Evolutionary conservation across 2,329 filamentous ascomycete species (phyloP).

Genomic region (Daldinia eschscholtzii): DNA sequence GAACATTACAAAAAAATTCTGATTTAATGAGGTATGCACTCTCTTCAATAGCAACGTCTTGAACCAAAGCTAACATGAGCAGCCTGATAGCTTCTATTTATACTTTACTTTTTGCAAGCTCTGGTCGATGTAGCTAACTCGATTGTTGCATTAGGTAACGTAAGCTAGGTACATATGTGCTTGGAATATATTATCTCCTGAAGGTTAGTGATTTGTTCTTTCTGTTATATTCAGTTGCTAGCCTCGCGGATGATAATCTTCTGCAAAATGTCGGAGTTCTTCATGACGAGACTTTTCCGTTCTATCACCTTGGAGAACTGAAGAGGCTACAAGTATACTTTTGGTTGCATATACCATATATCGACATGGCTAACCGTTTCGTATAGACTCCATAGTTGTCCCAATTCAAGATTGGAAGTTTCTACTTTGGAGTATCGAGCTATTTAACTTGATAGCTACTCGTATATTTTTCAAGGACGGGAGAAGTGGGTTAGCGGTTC

Average conservation of each 20-base stretch:
- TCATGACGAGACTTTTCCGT: conserved; percentile 63
- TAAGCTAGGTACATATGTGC: neutral
- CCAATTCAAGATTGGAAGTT: neutral
- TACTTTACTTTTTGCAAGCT: conserved; percentile 10
- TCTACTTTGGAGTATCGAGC: neutral
- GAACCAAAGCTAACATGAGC: conserved; percentile 39
- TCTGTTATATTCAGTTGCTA: conserved; percentile 44
- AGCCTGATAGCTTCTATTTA: conserved; percentile 49
- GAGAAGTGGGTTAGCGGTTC: neutral
- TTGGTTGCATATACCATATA: conserved; percentile 19
- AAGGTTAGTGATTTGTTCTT: conserved; percentile 31
- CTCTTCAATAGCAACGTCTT: neutral
- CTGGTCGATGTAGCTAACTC: conserved; percentile 37
- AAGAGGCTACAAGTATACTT: conserved; percentile 53
- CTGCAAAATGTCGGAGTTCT: conserved; percentile 65
- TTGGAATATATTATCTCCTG: neutral
- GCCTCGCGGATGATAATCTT: conserved; percentile 64
- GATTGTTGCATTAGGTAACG: conserved; percentile 38
- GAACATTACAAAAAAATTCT: conserved; percentile 54
- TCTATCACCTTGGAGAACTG: conserved; percentile 74
- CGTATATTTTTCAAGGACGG: neutral
- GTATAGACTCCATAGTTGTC: neutral
- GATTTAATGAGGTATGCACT: conserved; percentile 56
- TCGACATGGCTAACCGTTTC: conserved; percentile 16
- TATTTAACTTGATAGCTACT: neutral